Evolutionary conservation across 1,284 basidiomycete species (phyloP), one percentile per base, ranked within the genome.

Genomic region (Cystobasidium pallidum): DNA sequence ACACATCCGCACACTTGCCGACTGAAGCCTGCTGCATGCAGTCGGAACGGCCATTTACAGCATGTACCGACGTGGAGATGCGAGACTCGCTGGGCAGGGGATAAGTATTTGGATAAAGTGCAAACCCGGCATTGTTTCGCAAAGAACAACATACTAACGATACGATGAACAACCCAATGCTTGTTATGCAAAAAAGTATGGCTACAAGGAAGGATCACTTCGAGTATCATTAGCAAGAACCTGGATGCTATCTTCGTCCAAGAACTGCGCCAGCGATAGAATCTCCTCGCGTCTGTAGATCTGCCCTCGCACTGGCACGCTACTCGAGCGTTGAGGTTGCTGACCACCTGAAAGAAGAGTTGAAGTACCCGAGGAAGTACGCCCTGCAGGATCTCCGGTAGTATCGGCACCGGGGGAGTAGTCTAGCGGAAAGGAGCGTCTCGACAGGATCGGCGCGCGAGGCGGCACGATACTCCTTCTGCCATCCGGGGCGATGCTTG

Each of bases 221-320:
- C 55, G 36, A 36, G 10, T 41, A 30, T 41, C 32, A 36, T 28
- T 58, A 51, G 30, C 30, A 13, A 36, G 32, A 2, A 24, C 30
- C n/a, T 58, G 32, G 17, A 30, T 2, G 28, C 36, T 62, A 15
- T 62, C 62, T 32, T 64, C 62, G 34, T 64, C n/a, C 28, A 51
- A 51, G 45, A 64, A 64, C 30, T 64, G 28, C 30, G 62, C 62
- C 43, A 49, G 32, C 24, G 43, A 51, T 30, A 64, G 30, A n/a
- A 64, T 52, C 62, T 64, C 62, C 62, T 64, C 62, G 10, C 43
- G 43, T 30, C 62, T 41, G 21, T 51, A 43, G 8, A 64, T 7
- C 62, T 39, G 62, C 10, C 62, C 45, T 34, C 62, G 36, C 10
- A 21, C 58, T 7, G 58, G 58, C 24, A 61, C 36, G 39, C 58